phyloP scores from a whole-genome alignment of 192 early-diverging fungal genomes.

The Podochytrium sp. region DNA sequence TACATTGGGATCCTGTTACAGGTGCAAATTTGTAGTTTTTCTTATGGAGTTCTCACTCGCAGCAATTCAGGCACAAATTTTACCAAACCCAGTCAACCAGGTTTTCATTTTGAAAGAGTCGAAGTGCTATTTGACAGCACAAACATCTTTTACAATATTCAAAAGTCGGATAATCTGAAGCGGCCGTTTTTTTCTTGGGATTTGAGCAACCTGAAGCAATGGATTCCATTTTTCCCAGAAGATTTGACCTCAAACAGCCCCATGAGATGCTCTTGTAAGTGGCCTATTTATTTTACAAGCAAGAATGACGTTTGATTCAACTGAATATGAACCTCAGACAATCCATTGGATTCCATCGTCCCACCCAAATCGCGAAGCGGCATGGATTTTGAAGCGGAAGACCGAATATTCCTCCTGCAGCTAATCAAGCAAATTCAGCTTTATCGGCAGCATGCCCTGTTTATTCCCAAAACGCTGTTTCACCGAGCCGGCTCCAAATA shows the following conservation, averaged over 20 bases:
- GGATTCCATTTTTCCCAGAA: slow-evolving; percentile 44
- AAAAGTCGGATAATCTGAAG: slow-evolving; percentile 30
- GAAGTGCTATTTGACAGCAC: slow-evolving; percentile 41
- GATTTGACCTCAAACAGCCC: not conserved
- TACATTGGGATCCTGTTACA: slow-evolving; percentile 45
- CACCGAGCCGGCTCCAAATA: slow-evolving; percentile 21
- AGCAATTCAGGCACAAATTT: not conserved
- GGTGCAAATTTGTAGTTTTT: slow-evolving; percentile 20
- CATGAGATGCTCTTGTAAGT: slow-evolving; percentile 28
- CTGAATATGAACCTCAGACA: not conserved
- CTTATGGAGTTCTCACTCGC: not conserved
- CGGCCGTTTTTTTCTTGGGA: slow-evolving; percentile 48
- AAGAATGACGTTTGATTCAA: not conserved
- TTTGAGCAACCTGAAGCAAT: slow-evolving; percentile 34
- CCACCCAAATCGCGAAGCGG: not conserved
- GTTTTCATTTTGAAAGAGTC: slow-evolving; percentile 39
- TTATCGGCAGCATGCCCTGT: slow-evolving; percentile 36
- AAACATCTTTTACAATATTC: slow-evolving; percentile 51
- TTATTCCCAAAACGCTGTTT: slow-evolving; percentile 33
- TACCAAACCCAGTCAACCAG: not conserved
- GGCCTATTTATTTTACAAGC: not conserved
- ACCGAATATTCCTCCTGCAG: slow-evolving; percentile 4
- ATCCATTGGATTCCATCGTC: not conserved
- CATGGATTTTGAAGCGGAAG: not conserved
- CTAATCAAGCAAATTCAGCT: slow-evolving; percentile 35